Percentiles rank a stretch among this genome's conserved stretches.
These are phyloP conservation scores for Penicillium olsonii DNA, from an alignment of 2,329 filamentous ascomycete species.

Conservation along the genomic window DNA sequence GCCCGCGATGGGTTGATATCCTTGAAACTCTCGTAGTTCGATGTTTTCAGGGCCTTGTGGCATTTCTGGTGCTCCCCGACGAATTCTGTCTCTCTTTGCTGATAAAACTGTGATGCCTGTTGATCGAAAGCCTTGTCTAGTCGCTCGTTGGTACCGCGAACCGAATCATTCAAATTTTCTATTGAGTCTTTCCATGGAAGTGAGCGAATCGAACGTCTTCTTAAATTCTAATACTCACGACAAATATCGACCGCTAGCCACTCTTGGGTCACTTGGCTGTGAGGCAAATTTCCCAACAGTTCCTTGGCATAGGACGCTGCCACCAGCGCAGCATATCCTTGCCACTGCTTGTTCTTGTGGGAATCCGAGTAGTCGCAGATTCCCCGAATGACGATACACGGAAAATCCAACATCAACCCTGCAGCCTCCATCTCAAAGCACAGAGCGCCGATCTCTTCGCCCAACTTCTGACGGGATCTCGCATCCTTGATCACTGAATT, in stretches of 20 bases:
- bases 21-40: slow-evolving; percentile 32
- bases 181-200: too few relatives aligned
- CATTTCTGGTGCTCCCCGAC: too few relatives aligned
- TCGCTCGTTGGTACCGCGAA: too few relatives aligned
- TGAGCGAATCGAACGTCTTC: too few relatives aligned
- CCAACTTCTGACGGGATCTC: neutral
- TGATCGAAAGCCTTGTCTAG: too few relatives aligned
- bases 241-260: too few relatives aligned
- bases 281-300: neutral
- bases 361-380: neutral
- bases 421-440: neutral
- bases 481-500: neutral
- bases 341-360: neutral
- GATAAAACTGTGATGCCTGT: too few relatives aligned
- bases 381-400: neutral
- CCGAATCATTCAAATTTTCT: too few relatives aligned
- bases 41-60: too few relatives aligned
- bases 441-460: neutral
- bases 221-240: too few relatives aligned
- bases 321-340: neutral
- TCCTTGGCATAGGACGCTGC: neutral
- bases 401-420: neutral
- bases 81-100: too few relatives aligned
- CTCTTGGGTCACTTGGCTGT: too few relatives aligned
- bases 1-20: slow-evolving; percentile 33